These are phyloP conservation scores for Berkeleyomyces basicola DNA, from an alignment of 2,329 filamentous ascomycete species.

Conservation along the genomic window DNA sequence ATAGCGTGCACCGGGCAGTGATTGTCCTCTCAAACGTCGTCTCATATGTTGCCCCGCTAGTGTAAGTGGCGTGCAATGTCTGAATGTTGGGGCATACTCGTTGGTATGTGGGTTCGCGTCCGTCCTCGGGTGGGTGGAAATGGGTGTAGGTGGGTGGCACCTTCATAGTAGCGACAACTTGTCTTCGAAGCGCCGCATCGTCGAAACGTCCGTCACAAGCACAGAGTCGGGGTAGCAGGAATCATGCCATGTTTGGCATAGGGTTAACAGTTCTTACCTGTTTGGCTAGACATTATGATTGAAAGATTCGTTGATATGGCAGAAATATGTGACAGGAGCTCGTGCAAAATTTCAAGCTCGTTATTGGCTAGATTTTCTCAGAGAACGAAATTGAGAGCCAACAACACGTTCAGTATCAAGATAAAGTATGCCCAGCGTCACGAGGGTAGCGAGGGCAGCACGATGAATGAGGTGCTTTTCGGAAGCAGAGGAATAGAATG, in stretches of 20 bases:
- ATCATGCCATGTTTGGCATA: neutral
- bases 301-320: neutral
- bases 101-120: too few relatives aligned
- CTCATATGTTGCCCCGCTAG: neutral
- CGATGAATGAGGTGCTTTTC: neutral
- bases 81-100: neutral
- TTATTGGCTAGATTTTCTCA: neutral
- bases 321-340: neutral
- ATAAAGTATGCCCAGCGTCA: neutral
- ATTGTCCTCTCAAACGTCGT: neutral
- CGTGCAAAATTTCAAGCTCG: neutral
- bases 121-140: too few relatives aligned
- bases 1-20: too few relatives aligned
- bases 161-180: too few relatives aligned
- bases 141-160: too few relatives aligned
- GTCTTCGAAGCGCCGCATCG: too few relatives aligned
- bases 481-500: neutral
- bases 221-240: too few relatives aligned
- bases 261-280: constrained; percentile 7
- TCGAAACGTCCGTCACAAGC: too few relatives aligned
- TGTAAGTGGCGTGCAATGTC: neutral
- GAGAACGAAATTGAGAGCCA: neutral
- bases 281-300: constrained; percentile 11
- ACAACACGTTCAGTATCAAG: neutral
- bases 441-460: neutral